phyloP scores from a whole-genome alignment of 2,329 filamentous ascomycete genomes.

The Alternaria sp. region DNA sequence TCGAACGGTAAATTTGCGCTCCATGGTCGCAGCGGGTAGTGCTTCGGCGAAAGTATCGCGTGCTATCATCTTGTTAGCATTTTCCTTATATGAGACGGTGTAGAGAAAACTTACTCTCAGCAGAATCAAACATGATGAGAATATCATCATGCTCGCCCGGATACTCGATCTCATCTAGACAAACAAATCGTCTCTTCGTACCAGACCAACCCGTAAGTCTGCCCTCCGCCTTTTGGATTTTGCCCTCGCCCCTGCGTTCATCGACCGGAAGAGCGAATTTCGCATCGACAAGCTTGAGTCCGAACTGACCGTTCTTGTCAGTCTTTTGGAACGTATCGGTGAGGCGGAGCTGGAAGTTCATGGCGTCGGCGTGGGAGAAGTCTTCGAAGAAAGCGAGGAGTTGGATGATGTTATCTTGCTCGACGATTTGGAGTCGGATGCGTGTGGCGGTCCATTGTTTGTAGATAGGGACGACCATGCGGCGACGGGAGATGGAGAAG shows the following conservation, averaged over 20 bases:
- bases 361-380: conserved; percentile 83
- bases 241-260: conserved; percentile 57
- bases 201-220: conserved; percentile 55
- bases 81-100: not conserved
- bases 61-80: conserved; percentile 37
- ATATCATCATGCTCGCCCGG: conserved; percentile 94
- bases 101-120: conserved; percentile 65
- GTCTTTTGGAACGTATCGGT: conserved; percentile 79
- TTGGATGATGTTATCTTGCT: conserved; percentile 76
- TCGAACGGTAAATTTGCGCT: conserved; percentile 52
- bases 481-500: conserved; percentile 81
- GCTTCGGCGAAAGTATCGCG: conserved; percentile 55
- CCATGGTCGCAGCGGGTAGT: conserved; percentile 52
- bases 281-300: conserved; percentile 82
- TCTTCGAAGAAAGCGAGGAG: conserved; percentile 87
- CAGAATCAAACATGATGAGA: conserved; percentile 80
- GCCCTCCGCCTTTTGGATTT: conserved; percentile 56
- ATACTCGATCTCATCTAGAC: conserved; percentile 85
- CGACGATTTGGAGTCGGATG: conserved; percentile 80
- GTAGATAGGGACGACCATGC: conserved; percentile 91
- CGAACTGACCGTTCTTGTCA: conserved; percentile 63
- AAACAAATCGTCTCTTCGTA: conserved; percentile 76
- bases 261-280: conserved; percentile 82
- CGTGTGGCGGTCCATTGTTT: conserved; percentile 91
- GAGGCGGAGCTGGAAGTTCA: conserved; percentile 85